Evolutionary conservation across 148 eudicot species (phyloP).

Genomic region (Fagopyrum esculentum): DNA sequence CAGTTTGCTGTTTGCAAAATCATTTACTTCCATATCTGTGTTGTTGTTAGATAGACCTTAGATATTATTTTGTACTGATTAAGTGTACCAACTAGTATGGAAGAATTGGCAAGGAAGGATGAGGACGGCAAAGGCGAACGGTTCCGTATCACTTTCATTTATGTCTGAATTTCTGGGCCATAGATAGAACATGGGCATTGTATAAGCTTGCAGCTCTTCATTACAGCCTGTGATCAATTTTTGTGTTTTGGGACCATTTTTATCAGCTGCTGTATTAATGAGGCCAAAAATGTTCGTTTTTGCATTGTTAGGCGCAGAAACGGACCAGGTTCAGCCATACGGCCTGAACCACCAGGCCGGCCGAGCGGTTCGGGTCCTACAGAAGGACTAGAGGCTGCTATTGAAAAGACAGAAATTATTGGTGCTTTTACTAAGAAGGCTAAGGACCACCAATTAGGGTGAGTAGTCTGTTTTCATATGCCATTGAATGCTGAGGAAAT

Average conservation of each 20-base stretch:
- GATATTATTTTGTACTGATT: conserved; percentile 5
- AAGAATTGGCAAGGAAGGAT: not conserved
- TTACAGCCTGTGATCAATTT: not conserved
- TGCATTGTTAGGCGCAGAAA: too few relatives aligned
- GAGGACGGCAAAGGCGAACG: not conserved
- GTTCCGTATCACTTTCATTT: conserved; percentile 6
- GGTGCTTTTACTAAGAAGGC: not conserved
- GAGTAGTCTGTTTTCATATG: not conserved
- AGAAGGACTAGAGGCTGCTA: not conserved
- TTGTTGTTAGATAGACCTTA: not conserved
- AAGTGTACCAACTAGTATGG: conserved; percentile 1
- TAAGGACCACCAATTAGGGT: conserved; percentile 1
- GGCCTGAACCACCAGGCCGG: too few relatives aligned
- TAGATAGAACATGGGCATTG: conserved; percentile 4
- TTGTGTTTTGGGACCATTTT: not conserved
- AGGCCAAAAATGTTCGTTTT: not conserved
- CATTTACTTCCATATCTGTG: not conserved
- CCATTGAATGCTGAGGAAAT: not conserved
- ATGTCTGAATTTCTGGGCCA: not conserved
- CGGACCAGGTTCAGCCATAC: too few relatives aligned
- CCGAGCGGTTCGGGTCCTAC: not conserved
- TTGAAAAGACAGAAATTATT: not conserved
- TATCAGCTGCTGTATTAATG: not conserved
- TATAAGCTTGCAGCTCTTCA: not conserved
- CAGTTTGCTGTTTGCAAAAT: not conserved